Base-by-base conservation (phyloP, 768 basidiomycete species). In the Strobilomyces confusus region DNA sequence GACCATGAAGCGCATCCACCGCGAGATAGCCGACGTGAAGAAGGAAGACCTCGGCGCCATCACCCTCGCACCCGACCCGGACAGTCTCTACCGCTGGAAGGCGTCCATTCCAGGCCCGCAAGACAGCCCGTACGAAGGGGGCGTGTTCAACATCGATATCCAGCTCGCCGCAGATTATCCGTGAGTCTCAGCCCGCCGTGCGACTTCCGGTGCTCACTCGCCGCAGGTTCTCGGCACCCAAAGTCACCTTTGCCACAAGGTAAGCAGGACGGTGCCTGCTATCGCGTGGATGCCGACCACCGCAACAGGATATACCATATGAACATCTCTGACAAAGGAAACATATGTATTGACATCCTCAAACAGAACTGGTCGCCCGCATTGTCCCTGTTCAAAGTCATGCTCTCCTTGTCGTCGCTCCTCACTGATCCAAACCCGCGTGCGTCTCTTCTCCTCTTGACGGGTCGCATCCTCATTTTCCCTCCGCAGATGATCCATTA, bases 291-390 rank as follows among this genome's bases (percentile, higher is more conserved):
- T 15, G 25, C 36, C 37, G 32, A 42, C 56, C 25, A 4, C 8
- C n/a, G 19, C 40, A 19, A 30, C 56, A 90, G 88, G 62, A 90
- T 92, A 66, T 92, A 92, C 62, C 90, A 93, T 63, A 90, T 92
- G 89, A 92, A 93, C 55, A 89, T 90, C 42, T 86, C 84, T 47
- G 87, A 89, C 52, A 78, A 80, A 48, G 89, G 88, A 40, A 79
- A 77, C 58, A 86, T 92, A 49, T 92, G 89, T 64, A 89, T 93
- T 59, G 89, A 97, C 71, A 92, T 95, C 47, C 80, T 98, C 54
- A 97, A 98, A 73, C 80, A 84, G 63, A 89, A 91, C 63, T 98
- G 94, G 94, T 94, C 91, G 1, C 94, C 94, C 8, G 94, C 94
- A 2, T 72, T 98, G 20, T 95, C 92, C 3, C 75, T 98, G 44